Percentiles rank a stretch among this genome's conserved stretches.
phyloP scores from a whole-genome alignment of 2,329 filamentous ascomycete genomes.

The Penicillium sp. region DNA sequence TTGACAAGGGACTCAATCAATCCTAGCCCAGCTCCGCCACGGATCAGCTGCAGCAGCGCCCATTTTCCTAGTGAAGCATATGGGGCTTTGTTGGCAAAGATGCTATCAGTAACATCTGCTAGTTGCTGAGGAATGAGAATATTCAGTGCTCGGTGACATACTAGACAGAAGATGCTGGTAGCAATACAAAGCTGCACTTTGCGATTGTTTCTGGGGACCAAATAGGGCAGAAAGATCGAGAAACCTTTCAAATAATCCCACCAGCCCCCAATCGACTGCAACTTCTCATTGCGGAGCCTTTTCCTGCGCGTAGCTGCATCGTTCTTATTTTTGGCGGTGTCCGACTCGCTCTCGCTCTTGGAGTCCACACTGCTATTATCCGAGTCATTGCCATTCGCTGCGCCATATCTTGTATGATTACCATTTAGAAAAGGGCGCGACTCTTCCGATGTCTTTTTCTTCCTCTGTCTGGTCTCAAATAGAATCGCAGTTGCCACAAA shows the following conservation, averaged over 20 bases:
- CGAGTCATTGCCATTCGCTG: background rate
- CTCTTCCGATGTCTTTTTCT: slow-evolving; percentile 2
- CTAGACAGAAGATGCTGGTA: slow-evolving; percentile 3
- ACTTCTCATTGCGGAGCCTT: slow-evolving; percentile 4
- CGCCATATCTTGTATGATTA: slow-evolving; percentile 1
- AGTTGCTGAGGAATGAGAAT: slow-evolving; percentile 11
- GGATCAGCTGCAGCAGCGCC: slow-evolving; percentile 6
- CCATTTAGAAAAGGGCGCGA: slow-evolving; percentile 7
- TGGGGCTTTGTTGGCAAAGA: slow-evolving; percentile 8
- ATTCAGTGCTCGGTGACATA: slow-evolving; percentile 4
- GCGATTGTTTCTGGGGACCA: slow-evolving; percentile 6
- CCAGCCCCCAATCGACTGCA: slow-evolving; percentile 7
- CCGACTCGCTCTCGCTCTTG: slow-evolving; percentile 6
- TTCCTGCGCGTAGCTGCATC: slow-evolving; percentile 3
- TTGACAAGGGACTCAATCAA: slow-evolving; percentile 6
- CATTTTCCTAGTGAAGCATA: slow-evolving; percentile 8
- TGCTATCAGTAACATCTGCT: slow-evolving; percentile 8
- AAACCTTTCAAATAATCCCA: slow-evolving; percentile 8
- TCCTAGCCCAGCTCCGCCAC: slow-evolving; percentile 4
- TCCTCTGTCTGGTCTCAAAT: slow-evolving; percentile 1
- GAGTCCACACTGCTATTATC: slow-evolving; percentile 7
- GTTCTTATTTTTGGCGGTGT: background rate
- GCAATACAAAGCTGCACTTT: slow-evolving; percentile 8
- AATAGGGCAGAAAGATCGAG: slow-evolving; percentile 9
- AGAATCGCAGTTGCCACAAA: background rate